phyloP scores from a whole-genome alignment of 164 flowering plant genomes.

The Chimonanthus salicifolius region DNA sequence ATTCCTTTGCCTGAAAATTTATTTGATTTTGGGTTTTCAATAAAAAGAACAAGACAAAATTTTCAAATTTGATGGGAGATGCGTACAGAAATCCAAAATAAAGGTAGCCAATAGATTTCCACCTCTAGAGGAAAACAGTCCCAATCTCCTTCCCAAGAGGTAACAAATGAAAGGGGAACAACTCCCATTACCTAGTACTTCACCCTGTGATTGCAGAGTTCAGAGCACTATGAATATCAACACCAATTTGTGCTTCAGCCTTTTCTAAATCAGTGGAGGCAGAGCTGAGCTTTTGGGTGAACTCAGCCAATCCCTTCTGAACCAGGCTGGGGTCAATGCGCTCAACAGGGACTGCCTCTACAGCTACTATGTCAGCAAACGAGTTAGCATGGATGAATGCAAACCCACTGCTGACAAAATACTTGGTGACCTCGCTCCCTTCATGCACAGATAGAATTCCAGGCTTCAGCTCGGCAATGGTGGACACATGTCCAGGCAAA shows the following conservation, averaged over 20 bases:
- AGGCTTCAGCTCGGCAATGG: slow-evolving; percentile 86
- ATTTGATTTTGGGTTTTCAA: no score
- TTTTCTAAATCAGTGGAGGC: slow-evolving; percentile 87
- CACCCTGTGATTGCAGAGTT: slow-evolving; percentile 67
- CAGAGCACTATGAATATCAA: slow-evolving; percentile 80
- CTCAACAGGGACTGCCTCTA: slow-evolving; percentile 80
- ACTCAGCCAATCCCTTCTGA: slow-evolving; percentile 81
- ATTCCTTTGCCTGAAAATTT: no score
- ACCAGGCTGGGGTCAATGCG: slow-evolving; percentile 58
- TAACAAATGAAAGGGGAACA: no score
- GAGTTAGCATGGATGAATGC: slow-evolving; percentile 87
- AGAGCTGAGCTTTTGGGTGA: slow-evolving; percentile 68
- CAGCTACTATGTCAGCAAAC: slow-evolving; percentile 65
- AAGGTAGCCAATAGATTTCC: no score
- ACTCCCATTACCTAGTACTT: neutral
- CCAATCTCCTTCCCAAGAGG: no score
- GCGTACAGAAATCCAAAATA: no score
- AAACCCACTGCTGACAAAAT: slow-evolving; percentile 91
- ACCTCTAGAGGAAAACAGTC: no score
- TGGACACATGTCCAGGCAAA: slow-evolving; percentile 82
- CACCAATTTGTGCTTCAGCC: slow-evolving; percentile 92
- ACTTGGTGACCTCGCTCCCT: slow-evolving; percentile 61
- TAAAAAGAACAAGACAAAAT: no score
- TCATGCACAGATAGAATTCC: slow-evolving; percentile 78
- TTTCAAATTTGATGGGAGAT: no score